These are phyloP conservation scores for Lantana camara DNA, from an alignment of 257 asterid genomes.

Conservation along the genomic window DNA sequence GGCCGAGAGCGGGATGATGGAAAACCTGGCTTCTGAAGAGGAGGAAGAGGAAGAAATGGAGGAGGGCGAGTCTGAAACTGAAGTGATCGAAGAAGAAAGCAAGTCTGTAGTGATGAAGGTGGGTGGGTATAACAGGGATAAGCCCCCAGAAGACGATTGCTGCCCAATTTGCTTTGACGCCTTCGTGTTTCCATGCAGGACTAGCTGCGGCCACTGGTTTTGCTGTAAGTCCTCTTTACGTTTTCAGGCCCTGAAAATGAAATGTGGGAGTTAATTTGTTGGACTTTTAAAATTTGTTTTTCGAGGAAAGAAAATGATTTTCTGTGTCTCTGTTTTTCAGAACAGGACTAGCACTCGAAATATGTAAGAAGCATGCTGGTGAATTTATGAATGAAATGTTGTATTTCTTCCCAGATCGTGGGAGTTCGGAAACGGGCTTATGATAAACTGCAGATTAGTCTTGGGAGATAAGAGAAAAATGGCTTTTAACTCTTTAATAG, in stretches of 20 bases:
- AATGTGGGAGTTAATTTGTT: not conserved
- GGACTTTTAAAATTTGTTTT: not conserved
- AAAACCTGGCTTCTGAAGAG: not conserved
- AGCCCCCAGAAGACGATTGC: constrained; percentile 41
- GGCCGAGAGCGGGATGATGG: constrained; percentile 10
- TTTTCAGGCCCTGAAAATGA: not conserved
- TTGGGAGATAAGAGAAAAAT: not conserved
- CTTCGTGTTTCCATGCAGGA: constrained; percentile 33
- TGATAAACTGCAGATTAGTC: not conserved
- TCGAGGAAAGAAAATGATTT: not conserved
- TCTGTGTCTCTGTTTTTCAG: not conserved
- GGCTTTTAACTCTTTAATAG: not conserved
- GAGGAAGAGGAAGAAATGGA: constrained; percentile 1
- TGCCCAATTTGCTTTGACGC: constrained; percentile 48
- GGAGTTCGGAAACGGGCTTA: not conserved
- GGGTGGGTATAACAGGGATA: constrained; percentile 23
- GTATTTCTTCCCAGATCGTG: not conserved
- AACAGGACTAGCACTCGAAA: not conserved
- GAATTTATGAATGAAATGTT: not conserved
- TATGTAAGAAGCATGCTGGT: not conserved
- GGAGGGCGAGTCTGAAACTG: constrained; percentile 10
- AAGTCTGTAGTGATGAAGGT: not conserved
- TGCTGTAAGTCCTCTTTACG: constrained; percentile 28
- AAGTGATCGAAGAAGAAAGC: not conserved
- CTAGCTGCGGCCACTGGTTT: constrained; percentile 47